Evolutionary conservation across 371 early-diverging fungal genomes (phyloP).

Genomic region (Mortierella sp.): DNA sequence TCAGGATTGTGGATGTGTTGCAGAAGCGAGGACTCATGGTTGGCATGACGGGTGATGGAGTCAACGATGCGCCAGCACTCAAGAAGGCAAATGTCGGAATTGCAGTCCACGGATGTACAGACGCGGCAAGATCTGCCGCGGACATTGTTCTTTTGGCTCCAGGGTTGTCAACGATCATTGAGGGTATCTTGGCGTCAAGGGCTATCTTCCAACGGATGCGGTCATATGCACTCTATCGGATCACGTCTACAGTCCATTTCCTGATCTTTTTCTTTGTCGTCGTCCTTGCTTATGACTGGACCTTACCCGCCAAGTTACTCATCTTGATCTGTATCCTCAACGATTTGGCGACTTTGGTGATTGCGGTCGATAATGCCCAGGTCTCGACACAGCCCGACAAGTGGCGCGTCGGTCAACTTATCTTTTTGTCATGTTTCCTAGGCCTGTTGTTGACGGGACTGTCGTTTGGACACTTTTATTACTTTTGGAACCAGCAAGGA

Average conservation of each 20-base stretch:
- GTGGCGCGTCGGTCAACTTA: slow-evolving; percentile 92
- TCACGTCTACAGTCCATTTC: slow-evolving; percentile 94
- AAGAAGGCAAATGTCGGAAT: slow-evolving; percentile 92
- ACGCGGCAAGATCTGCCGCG: slow-evolving; percentile 96
- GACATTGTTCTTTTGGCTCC: slow-evolving; percentile 93
- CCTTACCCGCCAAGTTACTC: slow-evolving; percentile 83
- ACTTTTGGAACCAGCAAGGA: slow-evolving; percentile 65
- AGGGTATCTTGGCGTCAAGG: slow-evolving; percentile 86
- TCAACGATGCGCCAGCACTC: slow-evolving; percentile 92
- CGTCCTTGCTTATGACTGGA: slow-evolving; percentile 82
- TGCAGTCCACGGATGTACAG: slow-evolving; percentile 91
- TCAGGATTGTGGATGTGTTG: slow-evolving; percentile 80
- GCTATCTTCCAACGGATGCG: slow-evolving; percentile 95
- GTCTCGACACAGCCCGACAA: slow-evolving; percentile 90
- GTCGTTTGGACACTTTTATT: slow-evolving; percentile 88
- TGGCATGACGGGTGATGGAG: slow-evolving; percentile 92
- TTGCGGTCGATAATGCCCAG: slow-evolving; percentile 91
- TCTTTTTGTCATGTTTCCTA: slow-evolving; percentile 81
- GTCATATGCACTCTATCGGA: slow-evolving; percentile 92
- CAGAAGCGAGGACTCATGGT: slow-evolving; percentile 80
- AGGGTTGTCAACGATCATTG: slow-evolving; percentile 90
- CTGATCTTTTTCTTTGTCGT: slow-evolving; percentile 93
- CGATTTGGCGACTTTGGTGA: slow-evolving; percentile 93
- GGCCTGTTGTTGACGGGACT: slow-evolving; percentile 78
- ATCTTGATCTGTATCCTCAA: slow-evolving; percentile 91